Evolutionary conservation across 164 flowering plant species (phyloP).

Genomic region (Vitis cinerea): DNA sequence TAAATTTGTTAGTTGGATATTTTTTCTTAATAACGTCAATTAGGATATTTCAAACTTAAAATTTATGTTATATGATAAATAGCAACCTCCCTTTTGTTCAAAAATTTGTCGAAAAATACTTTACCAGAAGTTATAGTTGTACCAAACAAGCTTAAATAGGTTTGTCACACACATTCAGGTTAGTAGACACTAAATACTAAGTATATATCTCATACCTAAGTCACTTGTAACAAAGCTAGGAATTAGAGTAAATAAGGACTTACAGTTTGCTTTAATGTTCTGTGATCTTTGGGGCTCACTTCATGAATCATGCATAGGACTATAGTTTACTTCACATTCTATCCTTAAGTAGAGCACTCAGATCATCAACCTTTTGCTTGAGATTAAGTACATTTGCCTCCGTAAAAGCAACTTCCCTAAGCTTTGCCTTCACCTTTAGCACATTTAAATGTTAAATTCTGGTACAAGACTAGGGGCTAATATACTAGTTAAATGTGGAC

Average conservation of each 20-base stretch:
- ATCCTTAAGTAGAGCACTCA: conserved; percentile 49
- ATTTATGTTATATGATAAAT: too few relatives aligned
- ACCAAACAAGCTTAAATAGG: neutral
- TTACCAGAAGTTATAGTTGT: too few relatives aligned
- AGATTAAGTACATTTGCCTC: conserved; percentile 66
- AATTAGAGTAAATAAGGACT: conserved; percentile 9
- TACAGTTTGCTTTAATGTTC: conserved; percentile 38
- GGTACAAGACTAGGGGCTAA: neutral
- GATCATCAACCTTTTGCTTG: conserved; percentile 69
- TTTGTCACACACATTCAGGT: neutral
- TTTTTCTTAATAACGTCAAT: too few relatives aligned
- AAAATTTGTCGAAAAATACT: too few relatives aligned
- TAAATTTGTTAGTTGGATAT: too few relatives aligned
- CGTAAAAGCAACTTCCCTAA: conserved; percentile 59
- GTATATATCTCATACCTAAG: too few relatives aligned
- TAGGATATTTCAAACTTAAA: too few relatives aligned
- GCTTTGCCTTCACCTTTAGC: conserved; percentile 61
- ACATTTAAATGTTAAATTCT: conserved; percentile 19
- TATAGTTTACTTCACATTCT: conserved; percentile 36
- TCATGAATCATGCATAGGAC: conserved; percentile 26
- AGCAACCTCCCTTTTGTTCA: too few relatives aligned
- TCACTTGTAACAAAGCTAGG: too few relatives aligned
- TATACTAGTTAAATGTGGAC: conserved; percentile 1
- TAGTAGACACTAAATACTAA: neutral
- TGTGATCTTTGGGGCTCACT: conserved; percentile 26